Base-by-base conservation (phyloP, 1,284 basidiomycete species). In the Malassezia equina region DNA sequence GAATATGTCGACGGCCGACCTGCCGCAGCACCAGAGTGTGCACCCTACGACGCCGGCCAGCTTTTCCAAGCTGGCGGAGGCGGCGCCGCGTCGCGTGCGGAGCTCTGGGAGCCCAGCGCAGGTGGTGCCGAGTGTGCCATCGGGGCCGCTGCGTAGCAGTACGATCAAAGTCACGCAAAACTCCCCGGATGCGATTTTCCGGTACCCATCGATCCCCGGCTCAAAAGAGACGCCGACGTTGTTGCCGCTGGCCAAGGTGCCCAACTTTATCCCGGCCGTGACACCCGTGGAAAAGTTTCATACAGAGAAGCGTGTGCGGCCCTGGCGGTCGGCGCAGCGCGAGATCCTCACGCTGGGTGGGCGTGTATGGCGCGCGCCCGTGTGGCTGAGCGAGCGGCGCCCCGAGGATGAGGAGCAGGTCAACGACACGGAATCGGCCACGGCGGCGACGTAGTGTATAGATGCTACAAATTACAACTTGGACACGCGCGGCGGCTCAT, bases 321-420 rank as follows among this genome's bases (percentile, higher is more conserved):
- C 60, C 9, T 71, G 68, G 68, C 15, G 47, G 19, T 61, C 56
- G 21, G 56, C 40, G 5, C 57, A 55, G 39, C 54, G 69, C 2
- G 69, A 71, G 51, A 53, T 71, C 3, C 45, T 69, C 24, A 67
- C 57, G 29, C 55, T 71, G 49, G 65, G 62, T 9, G 69, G 69
- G 2, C 51, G 66, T 19, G 52, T 60, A 0, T 71, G 69, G 69
- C 61, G 60, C 29, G 58, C 65, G 23, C 55, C 64, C 0, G 59
- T 59, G 9, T 69, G 65, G 54, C 62, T 65, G n/a, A 65, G 65
- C 36, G 52, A 55, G 25, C 7, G 31, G 36, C 25, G 28, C n/a
- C 19, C 47, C 7, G 44, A 28, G 9, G 34, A 34, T n/a, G 43
- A 42, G 2, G 28, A 17, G 39, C 7, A 12, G 39, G 27, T n/a